phyloP scores from a whole-genome alignment of 768 basidiomycete species.

The Leccinum boreale region DNA sequence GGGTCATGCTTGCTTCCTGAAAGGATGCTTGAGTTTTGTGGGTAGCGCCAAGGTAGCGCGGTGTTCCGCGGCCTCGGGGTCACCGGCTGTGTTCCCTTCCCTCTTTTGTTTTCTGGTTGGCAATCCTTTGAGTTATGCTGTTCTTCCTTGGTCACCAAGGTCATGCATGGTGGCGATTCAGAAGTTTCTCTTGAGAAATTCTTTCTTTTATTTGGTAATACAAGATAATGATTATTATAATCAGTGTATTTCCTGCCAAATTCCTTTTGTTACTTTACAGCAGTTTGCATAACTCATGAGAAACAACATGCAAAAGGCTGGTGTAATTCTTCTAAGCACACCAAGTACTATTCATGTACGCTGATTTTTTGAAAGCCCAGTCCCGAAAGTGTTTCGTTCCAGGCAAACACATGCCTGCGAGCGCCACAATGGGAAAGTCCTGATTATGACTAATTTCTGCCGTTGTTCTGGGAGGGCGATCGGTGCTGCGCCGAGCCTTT shows the following conservation, averaged over 20 bases:
- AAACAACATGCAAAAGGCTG: too few relatives aligned
- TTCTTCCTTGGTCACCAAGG: background rate
- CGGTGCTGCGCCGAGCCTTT: background rate
- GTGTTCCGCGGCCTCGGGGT: constrained; percentile 55
- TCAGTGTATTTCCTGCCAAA: too few relatives aligned
- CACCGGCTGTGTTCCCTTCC: constrained; percentile 38
- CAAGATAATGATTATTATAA: background rate
- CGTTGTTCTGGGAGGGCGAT: constrained; percentile 6
- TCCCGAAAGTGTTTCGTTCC: background rate
- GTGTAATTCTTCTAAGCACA: too few relatives aligned
- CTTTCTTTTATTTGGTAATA: background rate
- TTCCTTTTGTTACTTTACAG: too few relatives aligned
- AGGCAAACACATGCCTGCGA: background rate
- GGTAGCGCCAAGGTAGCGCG: constrained; percentile 58
- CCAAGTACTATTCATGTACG: background rate
- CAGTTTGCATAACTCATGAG: too few relatives aligned
- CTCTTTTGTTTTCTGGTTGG: background rate
- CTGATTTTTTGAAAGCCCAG: background rate
- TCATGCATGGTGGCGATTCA: background rate
- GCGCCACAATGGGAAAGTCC: background rate
- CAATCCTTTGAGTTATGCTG: background rate
- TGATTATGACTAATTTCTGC: background rate
- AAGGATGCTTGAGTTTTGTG: constrained; percentile 36
- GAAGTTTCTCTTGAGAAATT: background rate
- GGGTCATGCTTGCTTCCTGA: constrained; percentile 46